Percentiles rank a stretch among this genome's conserved stretches.
These are phyloP conservation scores for Coemansia sp. DNA, from an alignment of 192 early-diverging fungal genomes.

Conservation along the genomic window DNA sequence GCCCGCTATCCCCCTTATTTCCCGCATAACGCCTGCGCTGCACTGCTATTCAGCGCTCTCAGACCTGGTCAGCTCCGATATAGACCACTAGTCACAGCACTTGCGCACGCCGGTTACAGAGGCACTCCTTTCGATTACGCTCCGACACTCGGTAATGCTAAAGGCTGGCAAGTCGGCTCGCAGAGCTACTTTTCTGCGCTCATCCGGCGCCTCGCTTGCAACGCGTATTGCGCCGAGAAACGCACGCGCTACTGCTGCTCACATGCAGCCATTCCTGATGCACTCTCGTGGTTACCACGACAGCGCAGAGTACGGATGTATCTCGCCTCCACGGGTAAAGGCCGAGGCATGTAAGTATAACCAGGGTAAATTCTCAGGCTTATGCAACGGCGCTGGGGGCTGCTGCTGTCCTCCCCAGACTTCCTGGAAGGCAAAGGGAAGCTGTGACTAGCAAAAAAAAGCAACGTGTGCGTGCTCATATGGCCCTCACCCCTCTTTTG, in stretches of 20 bases:
- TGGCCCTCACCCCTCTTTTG: neutral
- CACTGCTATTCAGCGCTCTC: neutral
- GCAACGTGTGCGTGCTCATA: neutral
- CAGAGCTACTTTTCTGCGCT: constrained; percentile 21
- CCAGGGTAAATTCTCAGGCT: neutral
- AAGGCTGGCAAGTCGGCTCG: constrained; percentile 35
- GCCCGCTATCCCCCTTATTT: neutral
- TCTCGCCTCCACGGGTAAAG: constrained; percentile 21
- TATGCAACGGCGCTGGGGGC: neutral
- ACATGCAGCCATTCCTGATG: constrained; percentile 11
- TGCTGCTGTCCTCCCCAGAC: neutral
- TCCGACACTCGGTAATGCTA: constrained; percentile 14
- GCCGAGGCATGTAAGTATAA: constrained; percentile 37
- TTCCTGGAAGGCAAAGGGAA: neutral
- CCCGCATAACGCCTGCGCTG: neutral
- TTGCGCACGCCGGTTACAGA: neutral
- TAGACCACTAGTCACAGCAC: neutral
- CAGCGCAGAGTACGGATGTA: constrained; percentile 35
- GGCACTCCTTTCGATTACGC: neutral
- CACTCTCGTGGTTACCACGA: constrained; percentile 38
- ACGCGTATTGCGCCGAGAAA: constrained; percentile 9
- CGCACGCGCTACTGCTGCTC: constrained; percentile 8
- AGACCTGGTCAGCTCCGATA: neutral
- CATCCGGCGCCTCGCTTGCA: constrained; percentile 6
- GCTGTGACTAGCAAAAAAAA: neutral